Conservation (phyloP, 1,284 basidiomycete genomes). For the Athelia psychrophila region DNA sequence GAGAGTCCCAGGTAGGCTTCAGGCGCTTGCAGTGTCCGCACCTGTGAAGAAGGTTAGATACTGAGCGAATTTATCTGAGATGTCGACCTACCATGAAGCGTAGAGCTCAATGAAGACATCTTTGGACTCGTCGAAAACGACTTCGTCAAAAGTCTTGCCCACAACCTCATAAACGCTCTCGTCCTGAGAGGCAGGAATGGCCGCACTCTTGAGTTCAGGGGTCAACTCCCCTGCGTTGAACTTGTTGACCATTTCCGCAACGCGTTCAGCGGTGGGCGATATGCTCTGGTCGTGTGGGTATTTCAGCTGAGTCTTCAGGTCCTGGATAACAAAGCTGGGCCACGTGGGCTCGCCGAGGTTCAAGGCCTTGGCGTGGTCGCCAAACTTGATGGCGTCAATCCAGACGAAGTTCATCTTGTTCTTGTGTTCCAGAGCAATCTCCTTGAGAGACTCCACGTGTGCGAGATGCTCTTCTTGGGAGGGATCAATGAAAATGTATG, state of each 20-base stretch:
- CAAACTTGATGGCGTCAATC: slow-evolving; percentile 96
- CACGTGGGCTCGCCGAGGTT: slow-evolving; percentile 85
- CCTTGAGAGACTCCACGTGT: slow-evolving; percentile 68
- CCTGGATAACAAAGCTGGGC: slow-evolving; percentile 95
- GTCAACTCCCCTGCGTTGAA: slow-evolving; percentile 75
- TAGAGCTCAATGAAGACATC: slow-evolving; percentile 98
- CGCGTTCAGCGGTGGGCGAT: slow-evolving; percentile 53
- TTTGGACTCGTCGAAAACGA: slow-evolving; percentile 86
- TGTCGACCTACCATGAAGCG: slow-evolving; percentile 83
- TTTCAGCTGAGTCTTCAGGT: slow-evolving; percentile 83
- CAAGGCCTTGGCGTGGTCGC: slow-evolving; percentile 93
- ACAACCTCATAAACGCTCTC: slow-evolving; percentile 86
- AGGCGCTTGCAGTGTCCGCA: slow-evolving; percentile 96
- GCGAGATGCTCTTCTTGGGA: slow-evolving; percentile 64
- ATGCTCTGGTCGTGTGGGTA: slow-evolving; percentile 80
- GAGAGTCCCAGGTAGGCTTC: slow-evolving; percentile 90
- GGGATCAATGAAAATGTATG: slow-evolving; percentile 94
- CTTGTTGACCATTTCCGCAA: slow-evolving; percentile 60
- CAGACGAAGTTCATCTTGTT: slow-evolving; percentile 96
- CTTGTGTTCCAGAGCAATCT: slow-evolving; percentile 81
- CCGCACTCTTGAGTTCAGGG: slow-evolving; percentile 89
- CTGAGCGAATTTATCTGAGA: no score
- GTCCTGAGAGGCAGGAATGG: slow-evolving; percentile 82
- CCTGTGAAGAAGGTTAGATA: slow-evolving; percentile 38
- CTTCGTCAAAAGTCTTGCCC: slow-evolving; percentile 85